Base-by-base conservation (phyloP, 441 rosid species). In the Populus hybrid region DNA sequence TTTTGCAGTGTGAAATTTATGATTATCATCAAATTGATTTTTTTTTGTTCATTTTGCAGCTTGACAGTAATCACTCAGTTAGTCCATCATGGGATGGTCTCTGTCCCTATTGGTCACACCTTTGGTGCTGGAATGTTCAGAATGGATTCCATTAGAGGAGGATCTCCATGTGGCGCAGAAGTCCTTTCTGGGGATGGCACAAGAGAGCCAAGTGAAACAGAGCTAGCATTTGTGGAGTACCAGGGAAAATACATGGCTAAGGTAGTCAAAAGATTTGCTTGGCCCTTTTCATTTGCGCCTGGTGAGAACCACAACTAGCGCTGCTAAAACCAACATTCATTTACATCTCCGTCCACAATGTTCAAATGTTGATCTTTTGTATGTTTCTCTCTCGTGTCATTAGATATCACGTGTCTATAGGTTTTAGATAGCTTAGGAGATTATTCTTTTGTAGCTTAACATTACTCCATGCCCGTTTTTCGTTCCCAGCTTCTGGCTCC, bases 21-120 rank as follows among this genome's bases (percentile, higher is more conserved):
- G 26, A 24, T 70, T 24, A 9, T 26, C 16, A 23, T 10, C 20
- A 9, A 31, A 45, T 20, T 35, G 42, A 45, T 68, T 74, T 45
- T n/a, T n/a, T 45, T 59, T 14, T 66, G 61, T 68, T 70, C 10
- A 20, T 64, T 28, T 40, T 78, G 70, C 85, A 91, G 91, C 3
- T 89, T 88, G 89, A 89, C 94, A 12, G 90, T 93, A n/a, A 83
- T 91, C 56, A 88, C 94, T 66, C 93, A 87, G 28, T 77, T 91
- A 77, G 91, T 75, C 2, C 89, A 89, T 80, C 94, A 89, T 38
- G 91, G 91, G 69, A 90, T 90, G 94, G 12, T 90, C 26, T 88
- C 85, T 66, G 91, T 90, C 72, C 93, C 94, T 3, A 84, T 88
- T 64, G 94, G 93, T 31, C 89, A 90, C 85, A 88, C 92, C 8